These are phyloP conservation scores for Leucocoprinus birnbaumii DNA, from an alignment of 768 basidiomycete species.

Conservation along the genomic window DNA sequence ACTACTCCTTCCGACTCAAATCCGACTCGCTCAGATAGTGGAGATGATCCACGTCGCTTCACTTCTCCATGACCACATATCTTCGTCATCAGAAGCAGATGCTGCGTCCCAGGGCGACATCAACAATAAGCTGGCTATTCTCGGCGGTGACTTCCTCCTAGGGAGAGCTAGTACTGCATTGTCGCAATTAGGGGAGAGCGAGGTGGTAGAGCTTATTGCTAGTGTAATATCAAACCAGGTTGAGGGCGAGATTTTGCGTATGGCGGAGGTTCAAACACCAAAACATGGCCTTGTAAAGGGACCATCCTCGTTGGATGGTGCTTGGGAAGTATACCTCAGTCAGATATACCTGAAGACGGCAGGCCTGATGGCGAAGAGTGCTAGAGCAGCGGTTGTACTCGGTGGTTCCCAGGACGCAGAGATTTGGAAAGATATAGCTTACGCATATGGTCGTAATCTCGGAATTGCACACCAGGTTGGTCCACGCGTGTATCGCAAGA, in stretches of 20 bases:
- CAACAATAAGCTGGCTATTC: conserved; percentile 91
- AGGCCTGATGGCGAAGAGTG: conserved; percentile 85
- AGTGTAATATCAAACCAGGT: conserved; percentile 92
- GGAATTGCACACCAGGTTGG: conserved; percentile 71
- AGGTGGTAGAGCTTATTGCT: conserved; percentile 92
- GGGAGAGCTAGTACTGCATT: conserved; percentile 88
- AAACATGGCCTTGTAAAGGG: conserved; percentile 26
- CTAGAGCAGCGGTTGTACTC: conserved; percentile 81
- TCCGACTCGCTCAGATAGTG: conserved; percentile 90
- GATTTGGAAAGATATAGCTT: conserved; percentile 84
- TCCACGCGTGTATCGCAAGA: not conserved
- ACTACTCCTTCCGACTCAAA: conserved; percentile 79
- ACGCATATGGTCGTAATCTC: conserved; percentile 86
- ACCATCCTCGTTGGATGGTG: conserved; percentile 34
- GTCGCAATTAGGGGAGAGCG: conserved; percentile 78
- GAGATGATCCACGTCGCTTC: conserved; percentile 99
- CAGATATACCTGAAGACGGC: conserved; percentile 83
- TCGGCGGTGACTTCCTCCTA: conserved; percentile 94
- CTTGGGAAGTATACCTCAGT: conserved; percentile 73
- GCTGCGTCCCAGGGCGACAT: conserved; percentile 54
- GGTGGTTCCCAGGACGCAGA: conserved; percentile 81
- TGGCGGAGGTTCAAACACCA: conserved; percentile 49
- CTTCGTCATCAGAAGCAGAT: conserved; percentile 62
- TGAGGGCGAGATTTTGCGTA: conserved; percentile 93
- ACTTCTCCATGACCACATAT: conserved; percentile 88